Conservation (phyloP, 345 rosid species). For the Arabis alpina region DNA sequence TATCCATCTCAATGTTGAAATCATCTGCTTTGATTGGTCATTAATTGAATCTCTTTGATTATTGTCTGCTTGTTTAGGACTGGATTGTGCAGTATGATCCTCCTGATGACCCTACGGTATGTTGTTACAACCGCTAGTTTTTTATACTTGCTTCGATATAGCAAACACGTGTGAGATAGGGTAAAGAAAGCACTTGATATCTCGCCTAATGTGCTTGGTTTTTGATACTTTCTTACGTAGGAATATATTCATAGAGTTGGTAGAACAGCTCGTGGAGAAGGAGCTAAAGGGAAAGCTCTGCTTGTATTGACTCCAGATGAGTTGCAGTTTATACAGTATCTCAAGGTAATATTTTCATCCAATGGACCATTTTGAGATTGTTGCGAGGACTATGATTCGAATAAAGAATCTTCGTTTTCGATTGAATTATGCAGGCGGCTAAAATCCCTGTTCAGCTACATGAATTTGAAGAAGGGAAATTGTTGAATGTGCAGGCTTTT, state of each 20-base stretch:
- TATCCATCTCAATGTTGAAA: background rate
- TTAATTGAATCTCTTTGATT: slow-evolving; percentile 3
- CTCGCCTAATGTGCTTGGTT: too few species aligned
- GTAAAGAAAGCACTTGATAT: background rate
- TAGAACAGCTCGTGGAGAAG: slow-evolving; percentile 99
- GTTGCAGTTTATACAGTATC: slow-evolving; percentile 77
- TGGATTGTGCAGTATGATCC: slow-evolving; percentile 99
- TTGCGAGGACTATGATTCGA: background rate
- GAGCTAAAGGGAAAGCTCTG: slow-evolving; percentile 87
- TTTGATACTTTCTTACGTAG: slow-evolving; percentile 46
- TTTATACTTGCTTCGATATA: background rate
- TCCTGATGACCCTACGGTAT: slow-evolving; percentile 93
- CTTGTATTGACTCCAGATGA: slow-evolving; percentile 87
- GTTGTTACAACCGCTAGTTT: background rate
- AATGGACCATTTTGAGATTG: background rate
- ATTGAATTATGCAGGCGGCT: slow-evolving; percentile 57
- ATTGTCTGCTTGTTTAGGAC: slow-evolving; percentile 58
- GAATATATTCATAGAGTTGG: slow-evolving; percentile 99
- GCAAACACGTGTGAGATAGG: background rate
- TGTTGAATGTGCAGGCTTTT: slow-evolving; percentile 73
- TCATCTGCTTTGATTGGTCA: background rate
- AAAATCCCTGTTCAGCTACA: slow-evolving; percentile 88
- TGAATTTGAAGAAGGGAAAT: slow-evolving; percentile 73
- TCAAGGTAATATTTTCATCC: slow-evolving; percentile 56
- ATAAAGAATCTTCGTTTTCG: background rate